A percentile compares a stretch with the other conserved stretches of the same genome.
Conservation (phyloP, 345 rosid species). For the Ceriops decandra region DNA sequence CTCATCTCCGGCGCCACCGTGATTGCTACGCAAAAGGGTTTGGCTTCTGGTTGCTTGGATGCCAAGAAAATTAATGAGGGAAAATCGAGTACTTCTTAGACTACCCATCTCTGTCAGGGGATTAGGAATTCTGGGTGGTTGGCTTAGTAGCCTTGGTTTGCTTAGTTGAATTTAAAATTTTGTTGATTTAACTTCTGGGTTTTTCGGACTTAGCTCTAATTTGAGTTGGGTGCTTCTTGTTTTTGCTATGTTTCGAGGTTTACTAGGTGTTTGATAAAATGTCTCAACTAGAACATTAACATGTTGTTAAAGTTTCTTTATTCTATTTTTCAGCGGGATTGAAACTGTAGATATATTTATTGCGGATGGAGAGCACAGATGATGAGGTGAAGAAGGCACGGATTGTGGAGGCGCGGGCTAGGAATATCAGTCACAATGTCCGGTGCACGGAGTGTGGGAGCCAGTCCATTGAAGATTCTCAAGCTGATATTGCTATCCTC, state of each 20-base stretch:
- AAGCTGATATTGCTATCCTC: slow-evolving; percentile 91
- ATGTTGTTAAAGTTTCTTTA: too few species aligned
- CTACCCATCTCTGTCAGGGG: too few species aligned
- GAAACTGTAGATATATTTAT: not conserved
- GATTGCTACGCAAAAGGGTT: too few species aligned
- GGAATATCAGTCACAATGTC: slow-evolving; percentile 89
- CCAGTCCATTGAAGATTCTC: slow-evolving; percentile 98
- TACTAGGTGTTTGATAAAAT: slow-evolving; percentile 40
- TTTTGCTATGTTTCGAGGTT: not conserved
- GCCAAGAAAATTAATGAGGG: too few species aligned
- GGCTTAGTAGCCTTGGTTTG: too few species aligned
- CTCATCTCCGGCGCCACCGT: too few species aligned
- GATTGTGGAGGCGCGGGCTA: slow-evolving; percentile 75
- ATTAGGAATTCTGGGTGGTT: too few species aligned
- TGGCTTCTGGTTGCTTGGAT: too few species aligned
- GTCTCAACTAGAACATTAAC: slow-evolving; percentile 17
- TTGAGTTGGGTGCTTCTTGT: not conserved
- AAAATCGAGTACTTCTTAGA: too few species aligned
- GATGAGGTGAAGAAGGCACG: slow-evolving; percentile 62
- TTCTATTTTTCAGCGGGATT: slow-evolving; percentile 4
- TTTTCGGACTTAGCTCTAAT: not conserved
- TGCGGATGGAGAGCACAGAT: slow-evolving; percentile 52
- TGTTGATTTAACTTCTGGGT: not conserved
- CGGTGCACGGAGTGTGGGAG: slow-evolving; percentile 98
- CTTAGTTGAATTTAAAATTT: not conserved